Conservation (phyloP, 208 protist species). For the Acanthamoeba triangularis region DNA sequence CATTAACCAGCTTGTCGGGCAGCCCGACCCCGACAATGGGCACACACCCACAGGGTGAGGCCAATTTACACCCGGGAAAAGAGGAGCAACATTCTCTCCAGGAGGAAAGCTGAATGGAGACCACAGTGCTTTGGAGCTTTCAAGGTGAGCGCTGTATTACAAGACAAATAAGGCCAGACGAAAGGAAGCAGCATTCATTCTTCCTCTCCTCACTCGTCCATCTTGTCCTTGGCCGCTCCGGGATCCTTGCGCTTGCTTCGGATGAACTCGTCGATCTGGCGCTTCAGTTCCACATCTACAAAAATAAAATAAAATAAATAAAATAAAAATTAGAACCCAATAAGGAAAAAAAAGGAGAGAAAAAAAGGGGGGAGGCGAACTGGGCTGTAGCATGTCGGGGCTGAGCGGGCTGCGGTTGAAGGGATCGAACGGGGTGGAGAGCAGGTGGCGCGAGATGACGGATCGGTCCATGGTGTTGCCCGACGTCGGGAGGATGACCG, state of each 20-base stretch:
- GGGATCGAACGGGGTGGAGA: slow-evolving; percentile 42
- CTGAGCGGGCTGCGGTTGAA: slow-evolving; percentile 58
- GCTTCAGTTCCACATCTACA: slow-evolving; percentile 23
- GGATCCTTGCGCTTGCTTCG: slow-evolving; percentile 32
- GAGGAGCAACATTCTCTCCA: too few relatives aligned
- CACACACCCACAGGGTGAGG: too few relatives aligned
- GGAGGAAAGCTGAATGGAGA: too few relatives aligned
- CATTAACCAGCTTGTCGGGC: too few relatives aligned
- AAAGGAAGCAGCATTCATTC: too few relatives aligned
- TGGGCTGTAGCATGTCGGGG: slow-evolving; percentile 52
- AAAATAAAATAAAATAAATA: background rate
- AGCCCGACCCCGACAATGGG: too few relatives aligned
- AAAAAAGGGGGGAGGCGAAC: background rate
- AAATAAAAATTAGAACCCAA: background rate
- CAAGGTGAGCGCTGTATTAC: too few relatives aligned
- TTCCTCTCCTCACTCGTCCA: slow-evolving; percentile 26
- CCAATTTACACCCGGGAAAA: too few relatives aligned
- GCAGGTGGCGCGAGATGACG: slow-evolving; percentile 56
- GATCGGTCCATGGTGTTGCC: slow-evolving; percentile 77
- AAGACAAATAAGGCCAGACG: too few relatives aligned
- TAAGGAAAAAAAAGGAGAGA: background rate
- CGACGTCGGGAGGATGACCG: slow-evolving; percentile 67
- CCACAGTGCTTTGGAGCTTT: too few relatives aligned
- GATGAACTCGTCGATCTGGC: slow-evolving; percentile 40
- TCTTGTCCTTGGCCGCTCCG: background rate